Percentiles rank a stretch among this genome's conserved stretches.
Conservation (phyloP, 805 yeast genomes). For the Zygotorulaspora sp. region DNA sequence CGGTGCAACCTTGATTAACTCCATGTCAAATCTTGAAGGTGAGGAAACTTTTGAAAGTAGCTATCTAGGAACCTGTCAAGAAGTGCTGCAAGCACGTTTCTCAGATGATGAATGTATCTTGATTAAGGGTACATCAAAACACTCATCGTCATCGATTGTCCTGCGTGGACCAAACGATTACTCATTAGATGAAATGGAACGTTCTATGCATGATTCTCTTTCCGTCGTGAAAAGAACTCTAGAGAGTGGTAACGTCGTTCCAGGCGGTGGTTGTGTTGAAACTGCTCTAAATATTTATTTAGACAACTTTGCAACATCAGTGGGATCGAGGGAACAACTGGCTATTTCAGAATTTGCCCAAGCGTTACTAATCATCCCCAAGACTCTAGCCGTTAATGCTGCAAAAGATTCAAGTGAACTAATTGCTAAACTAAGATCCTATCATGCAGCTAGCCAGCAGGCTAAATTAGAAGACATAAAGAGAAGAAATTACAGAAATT, state of each 20-base stretch:
- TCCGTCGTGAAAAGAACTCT: slow-evolving; percentile 93
- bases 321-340: slow-evolving; percentile 94
- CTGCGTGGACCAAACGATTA: slow-evolving; percentile 95
- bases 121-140: slow-evolving; percentile 83
- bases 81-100: slow-evolving; percentile 82
- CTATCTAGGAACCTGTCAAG: slow-evolving; percentile 84
- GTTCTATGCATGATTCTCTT: slow-evolving; percentile 91
- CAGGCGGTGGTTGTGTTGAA: slow-evolving; percentile 99
- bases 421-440: slow-evolving; percentile 91
- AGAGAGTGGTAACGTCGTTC: slow-evolving; percentile 91
- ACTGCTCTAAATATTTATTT: slow-evolving; percentile 89
- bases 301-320: slow-evolving; percentile 96
- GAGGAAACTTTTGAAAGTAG: slow-evolving; percentile 86
- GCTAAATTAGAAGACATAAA: slow-evolving; percentile 80
- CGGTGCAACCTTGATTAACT: slow-evolving; percentile 85
- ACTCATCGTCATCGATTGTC: slow-evolving; percentile 85
- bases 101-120: slow-evolving; percentile 97
- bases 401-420: slow-evolving; percentile 95
- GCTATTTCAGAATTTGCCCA: slow-evolving; percentile 97
- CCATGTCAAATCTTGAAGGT: slow-evolving; percentile 91
- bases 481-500: slow-evolving; percentile 80
- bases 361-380: slow-evolving; percentile 87
- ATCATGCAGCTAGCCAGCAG: slow-evolving; percentile 90
- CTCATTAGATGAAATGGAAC: slow-evolving; percentile 96
- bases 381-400: slow-evolving; percentile 93